phyloP scores from a whole-genome alignment of 129 eudicot genomes.

The Tagetes erecta region DNA sequence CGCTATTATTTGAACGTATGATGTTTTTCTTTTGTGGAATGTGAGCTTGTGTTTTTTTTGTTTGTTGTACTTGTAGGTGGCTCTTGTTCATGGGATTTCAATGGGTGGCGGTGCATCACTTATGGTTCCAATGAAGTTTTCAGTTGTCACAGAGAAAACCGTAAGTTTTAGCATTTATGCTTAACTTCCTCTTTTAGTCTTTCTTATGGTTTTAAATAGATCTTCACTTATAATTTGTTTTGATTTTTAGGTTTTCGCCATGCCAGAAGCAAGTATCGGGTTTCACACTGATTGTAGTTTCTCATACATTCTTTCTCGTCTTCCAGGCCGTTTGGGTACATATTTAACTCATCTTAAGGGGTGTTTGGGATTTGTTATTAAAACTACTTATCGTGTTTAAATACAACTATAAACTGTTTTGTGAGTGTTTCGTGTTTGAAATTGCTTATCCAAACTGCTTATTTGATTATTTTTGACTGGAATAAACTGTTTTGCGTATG shows the following conservation, averaged over 20 bases:
- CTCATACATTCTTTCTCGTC: constrained; percentile 82
- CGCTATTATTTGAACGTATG: background rate
- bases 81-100: constrained; percentile 89
- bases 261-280: constrained; percentile 94
- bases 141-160: constrained; percentile 92
- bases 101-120: constrained; percentile 99
- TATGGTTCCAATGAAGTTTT: constrained; percentile 92
- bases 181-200: background rate
- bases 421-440: background rate
- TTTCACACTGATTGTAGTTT: constrained; percentile 95
- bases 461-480: background rate
- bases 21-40: background rate
- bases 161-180: constrained; percentile 42
- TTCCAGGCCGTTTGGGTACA: constrained; percentile 89
- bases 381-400: background rate
- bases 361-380: background rate
- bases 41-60: background rate
- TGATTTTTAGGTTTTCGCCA: constrained; percentile 67
- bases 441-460: background rate
- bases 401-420: background rate
- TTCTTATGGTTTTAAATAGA: background rate
- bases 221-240: background rate
- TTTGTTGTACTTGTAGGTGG: constrained; percentile 47
- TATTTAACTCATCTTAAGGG: background rate
- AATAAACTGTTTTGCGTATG: background rate